phyloP scores from a whole-genome alignment of 2,329 filamentous ascomycete genomes.

The Pseudogymnoascus sp. region DNA sequence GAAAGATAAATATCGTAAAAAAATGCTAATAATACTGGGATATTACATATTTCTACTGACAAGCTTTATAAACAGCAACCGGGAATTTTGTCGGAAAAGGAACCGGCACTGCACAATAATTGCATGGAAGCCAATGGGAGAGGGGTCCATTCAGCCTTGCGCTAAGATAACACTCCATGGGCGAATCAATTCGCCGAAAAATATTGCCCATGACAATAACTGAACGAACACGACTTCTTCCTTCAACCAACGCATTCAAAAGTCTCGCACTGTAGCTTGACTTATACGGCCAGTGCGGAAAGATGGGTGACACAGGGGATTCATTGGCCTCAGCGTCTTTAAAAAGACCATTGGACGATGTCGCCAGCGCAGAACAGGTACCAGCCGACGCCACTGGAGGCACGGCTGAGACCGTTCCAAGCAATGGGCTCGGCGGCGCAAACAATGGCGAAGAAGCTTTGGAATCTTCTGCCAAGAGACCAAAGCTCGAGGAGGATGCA shows the following conservation, averaged over 20 bases:
- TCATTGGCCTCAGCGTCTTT: background rate
- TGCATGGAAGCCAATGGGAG: background rate
- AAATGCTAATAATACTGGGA: background rate
- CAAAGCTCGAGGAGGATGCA: slow-evolving; percentile 40
- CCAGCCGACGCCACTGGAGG: background rate
- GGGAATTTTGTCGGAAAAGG: background rate
- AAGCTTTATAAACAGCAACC: background rate
- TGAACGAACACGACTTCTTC: background rate
- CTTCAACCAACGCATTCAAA: background rate
- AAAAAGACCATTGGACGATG: background rate
- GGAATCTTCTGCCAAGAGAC: slow-evolving; percentile 49
- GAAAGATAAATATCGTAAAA: background rate
- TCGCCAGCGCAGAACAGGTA: background rate
- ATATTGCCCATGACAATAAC: slow-evolving; percentile 7
- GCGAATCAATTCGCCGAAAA: slow-evolving; percentile 2
- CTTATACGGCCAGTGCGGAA: background rate
- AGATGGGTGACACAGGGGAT: background rate
- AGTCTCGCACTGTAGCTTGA: background rate
- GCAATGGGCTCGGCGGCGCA: slow-evolving; percentile 4
- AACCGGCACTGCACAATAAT: background rate
- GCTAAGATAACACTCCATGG: slow-evolving; percentile 4
- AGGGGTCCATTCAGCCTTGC: slow-evolving; percentile 6
- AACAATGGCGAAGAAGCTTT: slow-evolving; percentile 12
- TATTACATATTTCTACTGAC: background rate
- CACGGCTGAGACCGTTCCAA: background rate